phyloP scores from a whole-genome alignment of 495 filamentous ascomycete genomes.

The Copromyces sp. region DNA sequence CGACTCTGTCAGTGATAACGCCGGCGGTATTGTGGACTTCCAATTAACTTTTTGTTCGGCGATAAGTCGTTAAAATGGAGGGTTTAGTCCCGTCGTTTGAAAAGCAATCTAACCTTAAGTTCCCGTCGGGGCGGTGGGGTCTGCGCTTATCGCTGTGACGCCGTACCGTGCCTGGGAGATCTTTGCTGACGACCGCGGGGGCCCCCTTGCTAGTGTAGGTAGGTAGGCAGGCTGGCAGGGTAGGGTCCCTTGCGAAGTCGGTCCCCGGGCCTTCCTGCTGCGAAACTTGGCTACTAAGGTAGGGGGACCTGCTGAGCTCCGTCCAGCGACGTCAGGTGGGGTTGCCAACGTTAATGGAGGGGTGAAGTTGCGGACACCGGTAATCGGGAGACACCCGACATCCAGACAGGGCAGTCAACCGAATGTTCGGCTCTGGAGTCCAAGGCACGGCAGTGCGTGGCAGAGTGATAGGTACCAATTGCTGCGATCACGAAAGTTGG shows the following conservation, averaged over 20 bases:
- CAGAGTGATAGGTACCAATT: neutral
- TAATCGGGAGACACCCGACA: neutral
- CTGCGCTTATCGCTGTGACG: neutral
- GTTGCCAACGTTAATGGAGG: neutral
- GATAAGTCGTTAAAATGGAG: neutral
- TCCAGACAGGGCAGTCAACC: neutral
- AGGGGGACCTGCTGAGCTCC: neutral
- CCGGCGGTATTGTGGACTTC: neutral
- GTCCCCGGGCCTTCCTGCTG: neutral
- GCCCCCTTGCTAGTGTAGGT: neutral
- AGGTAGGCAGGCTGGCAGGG: neutral
- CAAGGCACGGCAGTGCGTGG: neutral
- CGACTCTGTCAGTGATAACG: neutral
- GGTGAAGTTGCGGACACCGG: neutral
- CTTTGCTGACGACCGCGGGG: neutral
- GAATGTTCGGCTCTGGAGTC: neutral
- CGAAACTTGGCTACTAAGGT: neutral
- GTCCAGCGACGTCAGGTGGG: conserved; percentile 16
- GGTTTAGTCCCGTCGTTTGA: neutral
- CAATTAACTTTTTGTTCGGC: neutral
- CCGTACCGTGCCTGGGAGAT: neutral
- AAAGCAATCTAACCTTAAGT: neutral
- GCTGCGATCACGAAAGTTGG: neutral
- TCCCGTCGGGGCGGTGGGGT: neutral
- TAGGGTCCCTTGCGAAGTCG: neutral